Percentiles rank a stretch among this genome's conserved stretches.
These are phyloP conservation scores for Corylus americana DNA, from an alignment of 306 rosid species.

Conservation along the genomic window DNA sequence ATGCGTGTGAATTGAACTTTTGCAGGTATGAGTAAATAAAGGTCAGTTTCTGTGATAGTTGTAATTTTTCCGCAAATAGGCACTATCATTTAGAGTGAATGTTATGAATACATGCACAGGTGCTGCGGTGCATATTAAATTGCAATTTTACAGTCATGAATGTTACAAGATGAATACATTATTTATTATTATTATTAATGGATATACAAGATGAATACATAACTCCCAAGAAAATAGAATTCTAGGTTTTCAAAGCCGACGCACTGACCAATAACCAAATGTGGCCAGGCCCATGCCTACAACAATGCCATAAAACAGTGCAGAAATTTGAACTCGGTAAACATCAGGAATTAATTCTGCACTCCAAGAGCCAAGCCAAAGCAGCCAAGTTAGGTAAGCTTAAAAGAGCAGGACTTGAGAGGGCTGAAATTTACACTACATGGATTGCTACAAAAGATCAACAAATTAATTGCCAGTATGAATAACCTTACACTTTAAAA, in stretches of 20 bases:
- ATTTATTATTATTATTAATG: no score
- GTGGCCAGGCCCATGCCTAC: not conserved
- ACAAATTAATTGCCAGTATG: not conserved
- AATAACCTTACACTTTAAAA: not conserved
- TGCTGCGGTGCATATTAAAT: not conserved
- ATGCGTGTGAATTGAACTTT: not conserved
- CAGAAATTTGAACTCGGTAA: not conserved
- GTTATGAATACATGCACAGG: not conserved
- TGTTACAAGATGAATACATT: not conserved
- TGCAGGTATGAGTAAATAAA: not conserved
- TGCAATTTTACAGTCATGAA: not conserved
- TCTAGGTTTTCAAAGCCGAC: not conserved
- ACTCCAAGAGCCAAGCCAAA: not conserved
- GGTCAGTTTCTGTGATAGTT: not conserved
- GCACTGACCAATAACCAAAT: not conserved
- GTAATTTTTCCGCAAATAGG: not conserved
- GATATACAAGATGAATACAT: not conserved
- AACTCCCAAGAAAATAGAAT: not conserved
- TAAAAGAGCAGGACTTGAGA: not conserved
- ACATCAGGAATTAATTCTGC: not conserved
- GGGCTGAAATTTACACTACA: not conserved
- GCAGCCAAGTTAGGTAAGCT: not conserved
- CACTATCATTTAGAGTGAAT: not conserved
- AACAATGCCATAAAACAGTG: not conserved
- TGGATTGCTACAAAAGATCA: not conserved